Conservation (phyloP, 805 yeast species). For the Spathaspora arborariae region DNA sequence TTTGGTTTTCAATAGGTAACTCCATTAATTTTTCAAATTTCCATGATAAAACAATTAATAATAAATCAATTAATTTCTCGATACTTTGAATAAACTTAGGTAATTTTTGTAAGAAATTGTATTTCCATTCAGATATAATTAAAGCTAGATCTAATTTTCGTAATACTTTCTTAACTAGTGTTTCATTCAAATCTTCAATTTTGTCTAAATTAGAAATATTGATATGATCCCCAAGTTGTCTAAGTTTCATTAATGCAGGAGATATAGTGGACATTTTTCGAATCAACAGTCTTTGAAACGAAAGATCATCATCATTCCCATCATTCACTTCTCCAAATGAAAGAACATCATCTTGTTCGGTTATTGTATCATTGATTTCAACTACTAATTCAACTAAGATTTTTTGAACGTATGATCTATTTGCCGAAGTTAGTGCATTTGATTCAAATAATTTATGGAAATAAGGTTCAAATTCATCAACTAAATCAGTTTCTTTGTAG, state of each 20-base stretch:
- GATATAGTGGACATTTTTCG: slow-evolving; percentile 4
- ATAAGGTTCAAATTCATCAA: slow-evolving; percentile 10
- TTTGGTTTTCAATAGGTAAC: slow-evolving; percentile 15
- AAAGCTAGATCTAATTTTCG: slow-evolving; percentile 17
- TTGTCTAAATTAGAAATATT: slow-evolving; percentile 10
- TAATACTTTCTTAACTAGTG: slow-evolving; percentile 15
- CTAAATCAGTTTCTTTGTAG: slow-evolving; percentile 14
- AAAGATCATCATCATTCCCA: slow-evolving; percentile 7
- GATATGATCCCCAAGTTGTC: slow-evolving; percentile 19
- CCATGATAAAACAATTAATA: slow-evolving; percentile 28
- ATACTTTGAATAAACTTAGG: slow-evolving; percentile 13
- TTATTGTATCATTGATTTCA: slow-evolving; percentile 14
- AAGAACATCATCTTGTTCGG: slow-evolving; percentile 5
- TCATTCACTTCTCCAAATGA: neutral
- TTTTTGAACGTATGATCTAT: slow-evolving; percentile 21
- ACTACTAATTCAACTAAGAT: slow-evolving; percentile 20
- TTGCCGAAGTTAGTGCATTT: slow-evolving; percentile 16
- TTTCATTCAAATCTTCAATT: slow-evolving; percentile 11
- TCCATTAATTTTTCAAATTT: slow-evolving; percentile 30
- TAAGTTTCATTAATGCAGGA: slow-evolving; percentile 17
- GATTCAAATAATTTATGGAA: slow-evolving; percentile 9
- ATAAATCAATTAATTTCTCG: slow-evolving; percentile 20
- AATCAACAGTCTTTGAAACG: slow-evolving; percentile 15
- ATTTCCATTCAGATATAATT: slow-evolving; percentile 19
- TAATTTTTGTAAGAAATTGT: slow-evolving; percentile 13